A percentile compares a stretch with the other conserved stretches of the same genome.
Conservation (phyloP, 2,329 filamentous ascomycete genomes). For the Fusarium sp. region DNA sequence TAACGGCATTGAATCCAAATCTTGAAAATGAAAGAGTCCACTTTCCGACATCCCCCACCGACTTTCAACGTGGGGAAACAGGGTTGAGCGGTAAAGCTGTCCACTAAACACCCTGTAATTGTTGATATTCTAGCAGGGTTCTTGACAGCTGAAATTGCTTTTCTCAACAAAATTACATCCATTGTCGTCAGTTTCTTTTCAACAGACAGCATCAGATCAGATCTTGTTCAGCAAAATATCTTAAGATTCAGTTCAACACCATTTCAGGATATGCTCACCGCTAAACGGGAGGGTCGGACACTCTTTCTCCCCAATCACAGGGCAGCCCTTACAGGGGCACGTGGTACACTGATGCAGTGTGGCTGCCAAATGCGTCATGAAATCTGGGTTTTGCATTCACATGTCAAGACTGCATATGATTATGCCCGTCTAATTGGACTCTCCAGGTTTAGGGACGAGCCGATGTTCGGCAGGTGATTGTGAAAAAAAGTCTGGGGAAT, state of each 20-base stretch:
- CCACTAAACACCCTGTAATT: slow-evolving; percentile 24
- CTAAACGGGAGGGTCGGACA: slow-evolving; percentile 11
- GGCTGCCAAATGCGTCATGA: slow-evolving; percentile 32
- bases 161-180: background rate
- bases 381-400: slow-evolving; percentile 27
- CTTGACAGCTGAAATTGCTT: background rate
- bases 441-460: slow-evolving; percentile 18
- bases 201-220: background rate
- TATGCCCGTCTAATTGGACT: slow-evolving; percentile 21
- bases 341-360: slow-evolving; percentile 29
- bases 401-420: slow-evolving; percentile 21
- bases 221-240: slow-evolving; percentile 14
- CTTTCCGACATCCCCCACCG: slow-evolving; percentile 34
- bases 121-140: background rate
- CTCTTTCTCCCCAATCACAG: slow-evolving; percentile 7
- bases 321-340: slow-evolving; percentile 22
- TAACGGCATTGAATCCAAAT: slow-evolving; percentile 2
- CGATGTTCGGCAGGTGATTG: slow-evolving; percentile 39
- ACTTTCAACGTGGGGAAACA: slow-evolving; percentile 33
- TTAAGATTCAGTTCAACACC: slow-evolving; percentile 9
- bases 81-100: background rate
- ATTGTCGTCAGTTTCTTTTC: background rate
- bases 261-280: slow-evolving; percentile 32
- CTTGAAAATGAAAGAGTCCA: slow-evolving; percentile 22
- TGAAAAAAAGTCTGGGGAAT: slow-evolving; percentile 36